phyloP scores from a whole-genome alignment of 257 asterid genomes.

The Echites panduratus region DNA sequence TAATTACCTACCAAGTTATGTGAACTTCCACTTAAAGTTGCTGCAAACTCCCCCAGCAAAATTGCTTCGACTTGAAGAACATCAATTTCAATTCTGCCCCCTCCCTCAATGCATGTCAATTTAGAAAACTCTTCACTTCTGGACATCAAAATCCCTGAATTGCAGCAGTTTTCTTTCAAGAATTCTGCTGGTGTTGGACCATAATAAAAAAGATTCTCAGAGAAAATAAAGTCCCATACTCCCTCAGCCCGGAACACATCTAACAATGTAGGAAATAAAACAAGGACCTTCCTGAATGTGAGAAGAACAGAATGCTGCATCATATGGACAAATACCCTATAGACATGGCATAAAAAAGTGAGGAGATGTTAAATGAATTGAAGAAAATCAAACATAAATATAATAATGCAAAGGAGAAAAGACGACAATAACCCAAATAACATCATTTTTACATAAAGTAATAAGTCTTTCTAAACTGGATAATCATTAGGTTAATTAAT shows the following conservation, averaged over 20 bases:
- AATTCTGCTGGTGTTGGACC: constrained; percentile 55
- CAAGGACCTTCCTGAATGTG: constrained; percentile 68
- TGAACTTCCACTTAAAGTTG: constrained; percentile 70
- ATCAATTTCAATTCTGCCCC: constrained; percentile 37
- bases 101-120: constrained; percentile 27
- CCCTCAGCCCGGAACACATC: constrained; percentile 90
- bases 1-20: constrained; percentile 81
- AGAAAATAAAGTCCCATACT: constrained; percentile 95
- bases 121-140: constrained; percentile 30
- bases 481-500: not conserved
- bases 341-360: constrained; percentile 19
- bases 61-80: constrained; percentile 67
- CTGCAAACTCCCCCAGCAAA: constrained; percentile 74
- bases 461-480: not conserved
- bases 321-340: constrained; percentile 71
- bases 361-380: constrained; percentile 13
- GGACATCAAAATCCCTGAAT: constrained; percentile 27
- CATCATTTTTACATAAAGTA: not conserved
- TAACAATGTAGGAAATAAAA: constrained; percentile 55
- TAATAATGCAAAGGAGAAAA: not conserved
- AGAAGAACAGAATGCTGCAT: constrained; percentile 70
- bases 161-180: constrained; percentile 27
- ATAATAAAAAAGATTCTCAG: constrained; percentile 89
- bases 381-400: constrained; percentile 8
- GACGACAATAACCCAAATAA: not conserved